Base-by-base conservation (phyloP, 805 yeast genomes). In the Saccharomycopsis sp. region DNA sequence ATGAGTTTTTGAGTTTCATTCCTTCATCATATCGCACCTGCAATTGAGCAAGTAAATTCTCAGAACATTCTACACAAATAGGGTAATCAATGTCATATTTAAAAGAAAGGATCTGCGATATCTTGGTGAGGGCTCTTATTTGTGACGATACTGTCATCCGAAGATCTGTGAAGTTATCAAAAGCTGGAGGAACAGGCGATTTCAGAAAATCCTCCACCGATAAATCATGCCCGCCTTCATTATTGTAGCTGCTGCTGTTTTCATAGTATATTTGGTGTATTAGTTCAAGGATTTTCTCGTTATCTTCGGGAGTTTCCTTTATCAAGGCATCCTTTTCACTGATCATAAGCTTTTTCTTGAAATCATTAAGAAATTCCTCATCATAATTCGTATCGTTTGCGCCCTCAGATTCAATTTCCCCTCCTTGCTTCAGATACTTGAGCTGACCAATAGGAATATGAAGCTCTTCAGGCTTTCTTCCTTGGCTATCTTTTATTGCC, bases 21-120 rank as follows among this genome's bases (percentile, higher is more conserved):
- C 85, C 80, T 57, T 83, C 87, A 60, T 87, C 93, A 68, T 87
- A 87, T 64, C 85, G 85, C 12, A 74, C 69, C 65, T 84, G 86
- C 69, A 90, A 76, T 58, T 84, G 85, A 8, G 81, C 83, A 9
- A 87, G 74, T 24, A 93, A 70, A 20, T 78, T 69, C 50, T 78
- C 82, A 3, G 94, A 87, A 70, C 99, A 94, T 51, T 92, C 97
- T 23, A 78, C 78, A 65, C 98, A 93, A 15, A 94, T 82, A 0
- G 99, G 99, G 66, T 83, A 84, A 63, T 89, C 96, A 15, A 93
- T 78, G 60, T 86, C 90, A 55, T 86, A 85, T 61, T 87, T 85
- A 3, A 80, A 75, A 0, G 94, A 85, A 3, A 93, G 71, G 1
- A 87, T 76, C 62, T 86, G 85, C 68, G 89, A 91, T 1, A 93